Percentiles rank a stretch among this genome's conserved stretches.
Conservation (phyloP, 2,329 filamentous ascomycete species). For the Aaosphaeria pasadenensis region DNA sequence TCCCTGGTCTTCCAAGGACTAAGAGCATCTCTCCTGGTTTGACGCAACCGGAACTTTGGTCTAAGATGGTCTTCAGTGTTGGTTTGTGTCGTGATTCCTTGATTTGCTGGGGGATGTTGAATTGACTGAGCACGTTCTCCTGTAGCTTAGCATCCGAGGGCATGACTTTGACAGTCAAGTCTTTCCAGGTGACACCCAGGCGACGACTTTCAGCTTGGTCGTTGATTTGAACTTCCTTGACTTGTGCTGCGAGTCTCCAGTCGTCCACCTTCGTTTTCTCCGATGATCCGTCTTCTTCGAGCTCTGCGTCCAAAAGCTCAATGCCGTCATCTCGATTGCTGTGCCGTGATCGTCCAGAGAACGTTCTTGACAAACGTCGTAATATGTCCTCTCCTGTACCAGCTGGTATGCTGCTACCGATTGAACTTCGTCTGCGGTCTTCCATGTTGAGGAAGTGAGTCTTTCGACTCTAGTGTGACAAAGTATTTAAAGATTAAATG, state of each 20-base stretch:
- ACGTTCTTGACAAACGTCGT: no score
- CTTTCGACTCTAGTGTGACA: no score
- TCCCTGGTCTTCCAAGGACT: conserved; percentile 43
- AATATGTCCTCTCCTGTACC: no score
- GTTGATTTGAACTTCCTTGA: conserved; percentile 14
- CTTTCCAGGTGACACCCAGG: conserved; percentile 3
- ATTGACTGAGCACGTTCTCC: conserved; percentile 14
- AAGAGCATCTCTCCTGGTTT: conserved; percentile 53
- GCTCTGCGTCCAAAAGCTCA: no score
- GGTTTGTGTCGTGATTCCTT: conserved; percentile 9
- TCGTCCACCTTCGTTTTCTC: not conserved
- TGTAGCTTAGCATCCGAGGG: conserved; percentile 11
- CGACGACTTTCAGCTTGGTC: conserved; percentile 6
- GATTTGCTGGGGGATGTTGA: conserved; percentile 12
- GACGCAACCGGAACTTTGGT: conserved; percentile 63
- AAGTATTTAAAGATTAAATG: no score
- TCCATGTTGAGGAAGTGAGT: no score
- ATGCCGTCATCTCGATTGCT: no score
- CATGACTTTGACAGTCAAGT: conserved; percentile 13
- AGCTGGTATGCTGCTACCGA: no score
- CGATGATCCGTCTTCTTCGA: no score
- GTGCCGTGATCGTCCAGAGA: no score
- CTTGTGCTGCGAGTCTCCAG: conserved; percentile 18
- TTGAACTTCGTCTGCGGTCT: no score
- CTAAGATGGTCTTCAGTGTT: conserved; percentile 19